A percentile compares a stretch with the other conserved stretches of the same genome.
These are phyloP conservation scores for Sonneratia caseolaris DNA, from an alignment of 345 rosid species.

Conservation along the genomic window DNA sequence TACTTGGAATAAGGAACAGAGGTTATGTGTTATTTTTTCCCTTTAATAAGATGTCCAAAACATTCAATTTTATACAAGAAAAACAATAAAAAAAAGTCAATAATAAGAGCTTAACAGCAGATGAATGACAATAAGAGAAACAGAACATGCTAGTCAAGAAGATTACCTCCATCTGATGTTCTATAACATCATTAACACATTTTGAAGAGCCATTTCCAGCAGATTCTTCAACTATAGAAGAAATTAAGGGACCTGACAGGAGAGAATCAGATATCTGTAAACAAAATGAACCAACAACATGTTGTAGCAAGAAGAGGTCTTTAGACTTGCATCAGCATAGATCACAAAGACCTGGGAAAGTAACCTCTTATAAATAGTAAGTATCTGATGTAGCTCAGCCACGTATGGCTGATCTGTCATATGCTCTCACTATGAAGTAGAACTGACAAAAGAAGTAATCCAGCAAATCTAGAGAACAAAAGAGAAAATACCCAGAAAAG, in stretches of 20 bases:
- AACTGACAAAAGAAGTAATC: not conserved
- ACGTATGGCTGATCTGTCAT: not conserved
- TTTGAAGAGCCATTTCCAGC: slow-evolving; percentile 17
- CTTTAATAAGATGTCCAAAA: not conserved
- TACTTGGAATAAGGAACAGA: not conserved
- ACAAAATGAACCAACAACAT: not conserved
- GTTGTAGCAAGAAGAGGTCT: not conserved
- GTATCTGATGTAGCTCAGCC: not conserved
- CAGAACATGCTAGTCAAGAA: not conserved
- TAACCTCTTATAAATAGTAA: not conserved
- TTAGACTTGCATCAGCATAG: not conserved
- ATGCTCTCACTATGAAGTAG: not conserved
- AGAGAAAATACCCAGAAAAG: slow-evolving; percentile 30
- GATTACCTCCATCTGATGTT: slow-evolving; percentile 14
- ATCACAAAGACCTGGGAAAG: not conserved
- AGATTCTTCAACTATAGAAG: slow-evolving; percentile 23
- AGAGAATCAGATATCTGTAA: slow-evolving; percentile 4
- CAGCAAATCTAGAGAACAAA: not conserved
- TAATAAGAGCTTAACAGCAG: not conserved
- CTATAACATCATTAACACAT: slow-evolving; percentile 23
- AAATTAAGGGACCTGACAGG: slow-evolving; percentile 28
- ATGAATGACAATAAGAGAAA: not conserved
- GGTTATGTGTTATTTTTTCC: not conserved
- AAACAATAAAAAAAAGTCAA: not conserved
- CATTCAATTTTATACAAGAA: not conserved